Evolutionary conservation across 108 stramenopile species (phyloP).

Genomic region (Fistulifera pelliculosa): DNA sequence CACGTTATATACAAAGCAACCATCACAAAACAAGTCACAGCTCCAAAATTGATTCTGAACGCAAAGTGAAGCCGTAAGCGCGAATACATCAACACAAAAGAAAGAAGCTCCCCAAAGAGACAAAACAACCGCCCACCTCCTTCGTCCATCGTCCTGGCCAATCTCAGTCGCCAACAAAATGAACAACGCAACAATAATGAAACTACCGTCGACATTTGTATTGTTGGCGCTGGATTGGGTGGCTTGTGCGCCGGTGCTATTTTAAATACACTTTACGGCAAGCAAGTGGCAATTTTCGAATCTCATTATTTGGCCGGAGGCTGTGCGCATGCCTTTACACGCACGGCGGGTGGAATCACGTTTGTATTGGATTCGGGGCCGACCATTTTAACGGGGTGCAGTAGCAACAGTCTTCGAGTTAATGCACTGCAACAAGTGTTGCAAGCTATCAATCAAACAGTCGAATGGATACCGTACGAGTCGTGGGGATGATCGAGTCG

Average conservation of each 20-base stretch:
- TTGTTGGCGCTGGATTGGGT: slow-evolving; percentile 82
- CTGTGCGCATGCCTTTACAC: slow-evolving; percentile 83
- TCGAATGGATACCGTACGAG: slow-evolving; percentile 84
- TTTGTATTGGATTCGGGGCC: slow-evolving; percentile 90
- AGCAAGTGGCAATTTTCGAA: slow-evolving; percentile 80
- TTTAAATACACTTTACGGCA: slow-evolving; percentile 69
- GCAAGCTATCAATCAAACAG: slow-evolving; percentile 66
- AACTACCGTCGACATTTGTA: slow-evolving; percentile 53
- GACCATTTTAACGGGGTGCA: slow-evolving; percentile 77
- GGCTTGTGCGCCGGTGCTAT: slow-evolving; percentile 87
- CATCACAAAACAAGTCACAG: no score
- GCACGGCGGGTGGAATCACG: slow-evolving; percentile 21
- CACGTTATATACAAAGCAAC: no score
- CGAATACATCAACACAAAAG: no score
- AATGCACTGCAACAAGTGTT: slow-evolving; percentile 85
- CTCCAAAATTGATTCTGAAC: no score
- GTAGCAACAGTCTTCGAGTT: slow-evolving; percentile 27
- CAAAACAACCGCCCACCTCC: no score
- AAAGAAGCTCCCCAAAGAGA: no score
- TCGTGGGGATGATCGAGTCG: slow-evolving; percentile 90
- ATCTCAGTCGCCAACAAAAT: no score
- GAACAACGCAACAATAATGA: no score
- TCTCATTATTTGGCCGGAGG: slow-evolving; percentile 87
- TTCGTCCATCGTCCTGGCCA: no score
- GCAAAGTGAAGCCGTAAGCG: no score